Evolutionary conservation across 306 rosid genomes (phyloP).

Genomic region (Cicer yamashitae): DNA sequence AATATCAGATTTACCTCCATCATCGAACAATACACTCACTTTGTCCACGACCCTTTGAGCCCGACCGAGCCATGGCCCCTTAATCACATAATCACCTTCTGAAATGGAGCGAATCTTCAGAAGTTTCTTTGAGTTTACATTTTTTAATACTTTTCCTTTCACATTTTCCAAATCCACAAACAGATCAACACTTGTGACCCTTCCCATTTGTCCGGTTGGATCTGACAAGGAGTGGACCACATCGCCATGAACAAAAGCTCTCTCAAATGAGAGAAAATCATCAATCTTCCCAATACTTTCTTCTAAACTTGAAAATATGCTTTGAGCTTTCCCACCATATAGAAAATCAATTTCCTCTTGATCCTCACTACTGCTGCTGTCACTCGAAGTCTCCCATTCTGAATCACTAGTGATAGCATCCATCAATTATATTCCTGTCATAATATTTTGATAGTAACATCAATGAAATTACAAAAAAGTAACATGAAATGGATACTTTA

Average conservation of each 20-base stretch:
- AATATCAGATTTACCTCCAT: conserved; percentile 73
- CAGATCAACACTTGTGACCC: conserved; percentile 68
- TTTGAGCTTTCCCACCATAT: conserved; percentile 79
- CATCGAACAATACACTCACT: conserved; percentile 75
- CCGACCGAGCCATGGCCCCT: conserved; percentile 88
- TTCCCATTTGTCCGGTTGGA: conserved; percentile 89
- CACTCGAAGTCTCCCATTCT: conserved; percentile 91
- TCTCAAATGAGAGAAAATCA: conserved; percentile 88
- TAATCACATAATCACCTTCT: conserved; percentile 72
- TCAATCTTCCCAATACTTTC: conserved; percentile 89
- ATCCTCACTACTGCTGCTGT: conserved; percentile 77
- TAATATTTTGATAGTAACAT: conserved; percentile 37
- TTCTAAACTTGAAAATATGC: conserved; percentile 83
- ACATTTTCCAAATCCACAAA: conserved; percentile 76
- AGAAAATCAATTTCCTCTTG: conserved; percentile 73
- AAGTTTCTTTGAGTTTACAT: conserved; percentile 63
- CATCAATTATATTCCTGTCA: conserved; percentile 68
- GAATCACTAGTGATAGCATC: conserved; percentile 67
- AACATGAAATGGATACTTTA: not conserved
- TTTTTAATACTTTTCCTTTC: conserved; percentile 66
- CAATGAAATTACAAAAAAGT: conserved; percentile 22
- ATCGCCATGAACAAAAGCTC: conserved; percentile 82
- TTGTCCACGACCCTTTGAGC: conserved; percentile 73
- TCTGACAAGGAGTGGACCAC: conserved; percentile 70
- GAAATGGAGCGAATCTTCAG: conserved; percentile 74